A percentile compares a stretch with the other conserved stretches of the same genome.
These are phyloP conservation scores for Lipomyces starkeyi DNA, from an alignment of 805 yeast genomes.

Conservation along the genomic window DNA sequence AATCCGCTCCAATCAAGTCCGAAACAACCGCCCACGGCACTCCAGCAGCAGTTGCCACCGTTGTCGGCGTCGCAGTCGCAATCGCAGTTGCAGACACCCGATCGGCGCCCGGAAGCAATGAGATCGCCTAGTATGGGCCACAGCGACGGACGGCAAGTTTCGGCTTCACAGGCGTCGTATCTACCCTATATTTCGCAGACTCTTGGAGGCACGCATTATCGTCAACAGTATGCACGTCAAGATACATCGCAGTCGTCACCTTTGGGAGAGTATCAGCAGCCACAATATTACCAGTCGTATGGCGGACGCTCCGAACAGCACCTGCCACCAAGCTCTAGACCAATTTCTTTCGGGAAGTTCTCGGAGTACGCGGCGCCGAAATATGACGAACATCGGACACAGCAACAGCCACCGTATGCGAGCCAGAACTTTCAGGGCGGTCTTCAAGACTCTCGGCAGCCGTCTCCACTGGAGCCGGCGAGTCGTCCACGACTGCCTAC, in stretches of 20 bases:
- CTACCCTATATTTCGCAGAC: background rate
- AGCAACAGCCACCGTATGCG: background rate
- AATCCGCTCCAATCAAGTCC: background rate
- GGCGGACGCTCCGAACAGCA: background rate
- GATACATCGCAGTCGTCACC: background rate
- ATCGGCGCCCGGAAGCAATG: background rate
- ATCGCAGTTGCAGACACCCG: background rate
- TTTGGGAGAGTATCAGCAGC: background rate
- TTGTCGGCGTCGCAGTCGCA: background rate
- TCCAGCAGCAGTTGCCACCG: background rate
- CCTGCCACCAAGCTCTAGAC: background rate
- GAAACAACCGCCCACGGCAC: background rate
- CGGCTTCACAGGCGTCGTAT: background rate
- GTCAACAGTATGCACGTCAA: background rate
- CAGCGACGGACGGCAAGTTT: background rate
- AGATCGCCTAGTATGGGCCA: background rate
- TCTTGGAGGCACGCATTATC: background rate
- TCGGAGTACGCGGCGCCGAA: background rate
- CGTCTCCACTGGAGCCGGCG: background rate
- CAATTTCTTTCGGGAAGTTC: background rate
- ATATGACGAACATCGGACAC: background rate
- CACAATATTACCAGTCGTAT: background rate
- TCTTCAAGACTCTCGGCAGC: background rate
- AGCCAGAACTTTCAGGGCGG: background rate
- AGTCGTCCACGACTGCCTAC: background rate